Evolutionary conservation across 1,284 basidiomycete genomes (phyloP), one percentile per base, ranked within the genome.

Genomic region (Fistulinella staudtii): DNA sequence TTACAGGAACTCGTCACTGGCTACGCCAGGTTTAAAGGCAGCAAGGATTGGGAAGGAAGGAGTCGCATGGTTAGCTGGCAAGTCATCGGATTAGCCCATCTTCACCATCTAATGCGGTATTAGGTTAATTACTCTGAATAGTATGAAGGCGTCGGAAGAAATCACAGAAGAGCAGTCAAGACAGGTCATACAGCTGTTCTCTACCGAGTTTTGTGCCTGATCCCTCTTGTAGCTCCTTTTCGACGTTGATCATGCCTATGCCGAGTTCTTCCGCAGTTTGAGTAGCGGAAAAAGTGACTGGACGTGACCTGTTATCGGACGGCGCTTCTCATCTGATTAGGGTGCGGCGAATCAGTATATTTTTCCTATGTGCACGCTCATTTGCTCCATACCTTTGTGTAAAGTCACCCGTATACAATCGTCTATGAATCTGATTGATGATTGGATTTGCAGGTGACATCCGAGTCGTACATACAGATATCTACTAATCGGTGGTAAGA

Each of bases 101-200:
- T n/a, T n/a, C n/a, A n/a, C n/a, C n/a, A n/a, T 46, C 28, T 22
- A 4, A 36, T 1, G n/a, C 21, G n/a, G n/a, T n/a, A n/a, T n/a
- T 7, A 94, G 93, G 93, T 75, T 98, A 31, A 99, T 99, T 58
- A 90, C 89, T 5, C 76, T 99, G 31, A 99, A 99, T 57, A 87
- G 85, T 2, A 96, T 98, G 92, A 92, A 93, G 62, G 96, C 93
- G 5, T 93, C 91, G 22, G 95, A 98, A 57, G 93, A 97, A 67
- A 86, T 99, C 41, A 87, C 89, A 1, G 94, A 99, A 48, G 94
- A 98, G 54, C 93, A 99, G 61, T 88, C 90, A 2, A 74, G 96
- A 46, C 93, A 97, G 77, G 92, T 89, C 34, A 45, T 35, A 20
- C 11, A 8, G 39, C 35, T 27, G 33, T 33, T n/a, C 20, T 36